Percentiles rank a stretch among this genome's conserved stretches.
Conservation (phyloP, 179 eudicot genomes). For the Silene coronaria region DNA sequence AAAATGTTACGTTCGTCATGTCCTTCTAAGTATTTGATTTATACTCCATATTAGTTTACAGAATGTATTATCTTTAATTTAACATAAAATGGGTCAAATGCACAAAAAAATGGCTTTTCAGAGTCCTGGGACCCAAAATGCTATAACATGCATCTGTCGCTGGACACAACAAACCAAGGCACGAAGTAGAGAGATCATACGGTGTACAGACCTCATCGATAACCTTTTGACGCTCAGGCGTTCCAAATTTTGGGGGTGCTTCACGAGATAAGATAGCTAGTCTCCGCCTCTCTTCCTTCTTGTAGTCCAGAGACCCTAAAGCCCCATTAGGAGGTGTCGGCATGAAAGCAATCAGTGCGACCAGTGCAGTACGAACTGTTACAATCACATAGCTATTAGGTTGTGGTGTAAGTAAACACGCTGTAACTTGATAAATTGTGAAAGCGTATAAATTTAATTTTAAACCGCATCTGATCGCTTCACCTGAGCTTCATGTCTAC, state of each 20-base stretch:
- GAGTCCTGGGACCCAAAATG: not conserved
- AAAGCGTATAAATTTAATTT: not conserved
- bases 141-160: not conserved
- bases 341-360: conserved; percentile 96
- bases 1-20: no score
- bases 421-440: no score
- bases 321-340: conserved; percentile 97
- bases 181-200: not conserved
- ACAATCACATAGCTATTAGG: conserved; percentile 17
- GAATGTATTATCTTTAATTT: not conserved
- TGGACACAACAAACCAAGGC: not conserved
- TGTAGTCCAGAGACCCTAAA: conserved; percentile 82
- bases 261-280: conserved; percentile 89
- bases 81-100: not conserved
- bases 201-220: conserved; percentile 72
- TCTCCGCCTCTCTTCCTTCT: conserved; percentile 74
- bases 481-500: not conserved
- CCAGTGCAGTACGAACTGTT: conserved; percentile 92
- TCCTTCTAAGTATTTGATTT: not conserved
- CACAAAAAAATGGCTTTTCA: not conserved
- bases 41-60: not conserved
- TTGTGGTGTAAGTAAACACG: not conserved
- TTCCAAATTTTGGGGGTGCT: conserved; percentile 69
- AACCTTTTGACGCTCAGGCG: conserved; percentile 76
- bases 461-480: not conserved